These are phyloP conservation scores for Catharanthus roseus DNA, from an alignment of 257 asterid species.

Conservation along the genomic window DNA sequence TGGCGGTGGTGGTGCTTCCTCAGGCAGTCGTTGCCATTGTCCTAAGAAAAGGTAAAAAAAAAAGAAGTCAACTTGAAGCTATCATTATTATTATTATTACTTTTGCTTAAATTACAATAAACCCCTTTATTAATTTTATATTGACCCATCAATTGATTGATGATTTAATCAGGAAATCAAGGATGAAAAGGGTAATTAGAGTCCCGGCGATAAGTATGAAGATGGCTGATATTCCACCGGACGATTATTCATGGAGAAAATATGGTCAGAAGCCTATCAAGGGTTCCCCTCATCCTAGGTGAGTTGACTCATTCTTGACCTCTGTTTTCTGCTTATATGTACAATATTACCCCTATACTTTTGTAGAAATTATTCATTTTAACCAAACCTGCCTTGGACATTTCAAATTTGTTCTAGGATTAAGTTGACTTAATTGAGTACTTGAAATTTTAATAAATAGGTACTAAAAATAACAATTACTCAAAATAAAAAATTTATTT, in stretches of 20 bases:
- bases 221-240: conserved; percentile 87
- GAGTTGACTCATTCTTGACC: conserved; percentile 15
- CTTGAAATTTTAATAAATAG: too few relatives aligned
- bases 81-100: not conserved
- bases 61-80: conserved; percentile 18
- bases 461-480: too few relatives aligned
- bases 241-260: conserved; percentile 85
- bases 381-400: not conserved
- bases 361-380: not conserved
- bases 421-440: too few relatives aligned
- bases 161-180: conserved; percentile 52
- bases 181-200: conserved; percentile 56
- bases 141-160: not conserved
- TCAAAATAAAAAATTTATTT: too few relatives aligned
- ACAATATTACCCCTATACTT: not conserved
- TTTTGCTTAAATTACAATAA: not conserved
- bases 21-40: conserved; percentile 70
- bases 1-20: conserved; percentile 42
- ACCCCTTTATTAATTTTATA: not conserved
- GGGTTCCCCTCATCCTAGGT: conserved; percentile 97
- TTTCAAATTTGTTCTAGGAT: not conserved
- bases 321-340: not conserved
- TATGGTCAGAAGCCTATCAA: conserved; percentile 91
- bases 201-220: conserved; percentile 76
- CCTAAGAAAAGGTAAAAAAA: conserved; percentile 68